phyloP scores from a whole-genome alignment of 768 basidiomycete species.

The Collybiopsis luxurians region DNA sequence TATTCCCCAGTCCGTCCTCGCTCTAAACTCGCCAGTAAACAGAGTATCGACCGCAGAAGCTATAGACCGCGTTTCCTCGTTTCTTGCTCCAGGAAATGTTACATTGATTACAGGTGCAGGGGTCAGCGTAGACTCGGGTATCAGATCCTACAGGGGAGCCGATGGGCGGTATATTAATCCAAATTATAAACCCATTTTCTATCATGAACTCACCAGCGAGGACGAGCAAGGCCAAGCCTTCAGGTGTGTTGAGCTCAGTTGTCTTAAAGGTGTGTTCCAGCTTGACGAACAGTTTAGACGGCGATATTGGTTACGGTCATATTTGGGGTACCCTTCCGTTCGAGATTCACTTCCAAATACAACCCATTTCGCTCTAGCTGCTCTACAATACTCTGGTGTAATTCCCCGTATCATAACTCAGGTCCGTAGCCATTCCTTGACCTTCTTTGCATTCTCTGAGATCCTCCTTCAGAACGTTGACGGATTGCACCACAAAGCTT shows the following conservation, averaged over 20 bases:
- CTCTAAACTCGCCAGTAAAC: conserved; percentile 35
- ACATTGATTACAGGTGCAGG: conserved; percentile 87
- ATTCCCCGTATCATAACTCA: conserved; percentile 73
- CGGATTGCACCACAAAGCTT: conserved; percentile 85
- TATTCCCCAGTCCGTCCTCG: conserved; percentile 60
- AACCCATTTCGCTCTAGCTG: conserved; percentile 84
- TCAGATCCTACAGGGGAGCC: conserved; percentile 86
- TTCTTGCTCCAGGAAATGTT: conserved; percentile 69
- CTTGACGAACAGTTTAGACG: too few relatives aligned
- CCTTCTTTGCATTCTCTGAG: not conserved
- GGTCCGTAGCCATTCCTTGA: conserved; percentile 32
- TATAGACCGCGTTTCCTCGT: conserved; percentile 57
- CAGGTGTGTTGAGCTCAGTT: conserved; percentile 46
- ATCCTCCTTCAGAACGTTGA: conserved; percentile 69
- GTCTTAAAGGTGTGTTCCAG: too few relatives aligned
- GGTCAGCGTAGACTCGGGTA: conserved; percentile 93
- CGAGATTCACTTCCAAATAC: conserved; percentile 83
- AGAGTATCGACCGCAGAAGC: conserved; percentile 48
- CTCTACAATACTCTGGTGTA: conserved; percentile 67
- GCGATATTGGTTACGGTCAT: conserved; percentile 87
- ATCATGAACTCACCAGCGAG: conserved; percentile 78
- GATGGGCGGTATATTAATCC: conserved; percentile 89
- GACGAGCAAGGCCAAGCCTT: conserved; percentile 67
- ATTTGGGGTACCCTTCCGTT: conserved; percentile 84
- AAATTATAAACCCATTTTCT: conserved; percentile 82